phyloP scores from a whole-genome alignment of 129 eudicot species.

The Saposhnikovia divaricata region DNA sequence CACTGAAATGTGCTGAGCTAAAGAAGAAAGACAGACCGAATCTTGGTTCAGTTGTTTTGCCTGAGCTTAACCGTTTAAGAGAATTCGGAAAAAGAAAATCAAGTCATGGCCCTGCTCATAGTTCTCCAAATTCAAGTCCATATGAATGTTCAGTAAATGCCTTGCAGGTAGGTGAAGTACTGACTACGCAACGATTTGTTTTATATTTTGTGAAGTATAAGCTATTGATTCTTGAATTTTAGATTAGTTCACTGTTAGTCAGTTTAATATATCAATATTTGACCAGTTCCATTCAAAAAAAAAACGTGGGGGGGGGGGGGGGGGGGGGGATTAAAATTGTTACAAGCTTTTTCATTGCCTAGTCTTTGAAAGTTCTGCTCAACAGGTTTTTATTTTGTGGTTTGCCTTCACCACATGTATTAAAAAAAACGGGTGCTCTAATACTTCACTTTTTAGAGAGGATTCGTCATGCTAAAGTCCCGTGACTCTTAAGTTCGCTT shows the following conservation, averaged over 20 bases:
- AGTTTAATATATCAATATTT: neutral
- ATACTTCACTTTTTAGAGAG: neutral
- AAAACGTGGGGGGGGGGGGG: too few species aligned
- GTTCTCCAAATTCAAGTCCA: constrained; percentile 9
- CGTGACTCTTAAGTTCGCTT: too few species aligned
- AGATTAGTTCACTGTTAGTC: neutral
- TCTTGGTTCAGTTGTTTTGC: constrained; percentile 39
- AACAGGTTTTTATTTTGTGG: neutral
- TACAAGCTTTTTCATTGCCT: neutral
- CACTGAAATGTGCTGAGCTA: constrained; percentile 44
- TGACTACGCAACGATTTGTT: neutral
- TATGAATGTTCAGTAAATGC: neutral
- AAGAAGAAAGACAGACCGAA: constrained; percentile 53
- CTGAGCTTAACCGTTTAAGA: constrained; percentile 41
- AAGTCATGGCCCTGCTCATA: neutral
- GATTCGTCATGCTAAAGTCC: neutral
- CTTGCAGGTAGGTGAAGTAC: constrained; percentile 14
- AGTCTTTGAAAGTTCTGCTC: neutral
- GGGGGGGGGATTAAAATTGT: neutral
- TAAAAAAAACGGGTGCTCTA: neutral
- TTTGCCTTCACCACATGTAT: neutral
- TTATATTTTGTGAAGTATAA: neutral
- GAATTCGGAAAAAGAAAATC: constrained; percentile 24
- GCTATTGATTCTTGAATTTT: neutral
- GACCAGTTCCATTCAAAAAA: too few species aligned